Conservation (phyloP, 2,329 filamentous ascomycete species). For the Nakataea oryzae region DNA sequence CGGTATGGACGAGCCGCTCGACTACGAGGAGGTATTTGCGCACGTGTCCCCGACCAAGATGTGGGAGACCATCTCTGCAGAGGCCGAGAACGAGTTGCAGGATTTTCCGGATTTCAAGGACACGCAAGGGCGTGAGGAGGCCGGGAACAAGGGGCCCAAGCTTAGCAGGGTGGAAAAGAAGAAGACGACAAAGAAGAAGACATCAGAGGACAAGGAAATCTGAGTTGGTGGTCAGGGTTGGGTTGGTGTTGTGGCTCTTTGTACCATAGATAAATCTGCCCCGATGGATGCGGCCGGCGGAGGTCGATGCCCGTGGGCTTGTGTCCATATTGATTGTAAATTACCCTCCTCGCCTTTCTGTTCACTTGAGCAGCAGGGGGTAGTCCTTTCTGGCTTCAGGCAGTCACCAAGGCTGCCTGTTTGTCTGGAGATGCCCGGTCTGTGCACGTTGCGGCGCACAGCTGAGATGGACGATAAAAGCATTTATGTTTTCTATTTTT, state of each 20-base stretch:
- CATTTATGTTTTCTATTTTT: no score
- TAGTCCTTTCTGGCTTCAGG: no score
- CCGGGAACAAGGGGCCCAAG: neutral
- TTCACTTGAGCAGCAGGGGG: no score
- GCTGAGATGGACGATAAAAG: no score
- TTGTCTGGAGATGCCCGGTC: no score
- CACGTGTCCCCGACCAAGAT: slow-evolving; percentile 3
- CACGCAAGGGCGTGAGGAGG: neutral
- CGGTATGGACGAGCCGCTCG: slow-evolving; percentile 24
- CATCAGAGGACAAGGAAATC: neutral
- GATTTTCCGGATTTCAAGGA: neutral
- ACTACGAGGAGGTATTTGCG: slow-evolving; percentile 24
- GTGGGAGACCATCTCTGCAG: neutral
- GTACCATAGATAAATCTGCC: neutral
- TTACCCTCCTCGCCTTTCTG: neutral
- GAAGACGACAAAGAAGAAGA: neutral
- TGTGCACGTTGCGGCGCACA: no score
- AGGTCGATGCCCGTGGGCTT: neutral
- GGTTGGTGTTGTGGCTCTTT: neutral
- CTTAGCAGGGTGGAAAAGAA: neutral
- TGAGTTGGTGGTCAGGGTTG: neutral
- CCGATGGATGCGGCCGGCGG: no score
- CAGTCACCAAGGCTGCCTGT: no score
- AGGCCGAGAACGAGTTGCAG: neutral
- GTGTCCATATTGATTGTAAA: neutral